Evolutionary conservation across 331 rosid genomes (phyloP).

Genomic region (Quercus phellos): DNA sequence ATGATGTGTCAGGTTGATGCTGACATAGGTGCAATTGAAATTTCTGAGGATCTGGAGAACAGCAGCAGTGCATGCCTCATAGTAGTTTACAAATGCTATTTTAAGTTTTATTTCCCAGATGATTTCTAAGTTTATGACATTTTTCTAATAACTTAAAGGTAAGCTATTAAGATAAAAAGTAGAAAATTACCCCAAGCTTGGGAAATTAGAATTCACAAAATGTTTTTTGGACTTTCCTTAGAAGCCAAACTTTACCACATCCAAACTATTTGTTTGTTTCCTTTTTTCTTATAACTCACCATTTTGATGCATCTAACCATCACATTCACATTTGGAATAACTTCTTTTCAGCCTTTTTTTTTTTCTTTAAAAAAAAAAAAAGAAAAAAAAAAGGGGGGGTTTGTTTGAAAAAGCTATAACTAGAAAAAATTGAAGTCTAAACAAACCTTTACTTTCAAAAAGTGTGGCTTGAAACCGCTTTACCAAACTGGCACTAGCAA

Average conservation of each 20-base stretch:
- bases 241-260: background rate
- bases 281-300: background rate
- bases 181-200: background rate
- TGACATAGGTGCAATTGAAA: background rate
- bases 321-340: background rate
- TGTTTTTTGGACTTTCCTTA: background rate
- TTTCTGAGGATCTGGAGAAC: background rate
- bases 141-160: background rate
- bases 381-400: too few species aligned
- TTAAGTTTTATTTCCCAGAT: background rate
- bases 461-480: too few species aligned
- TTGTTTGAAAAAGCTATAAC: too few species aligned
- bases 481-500: background rate
- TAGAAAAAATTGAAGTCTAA: too few species aligned
- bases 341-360: too few species aligned
- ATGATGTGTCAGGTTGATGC: too few species aligned
- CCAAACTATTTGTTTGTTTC: background rate
- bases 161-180: background rate
- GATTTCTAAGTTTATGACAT: background rate
- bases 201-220: background rate
- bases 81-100: background rate
- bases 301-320: background rate
- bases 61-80: background rate
- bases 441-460: too few species aligned
- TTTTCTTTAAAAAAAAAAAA: too few species aligned